These are phyloP conservation scores for Sphagnum contortum DNA, from an alignment of 225 moss, liverwort and hornwort genomes.

Conservation along the genomic window DNA sequence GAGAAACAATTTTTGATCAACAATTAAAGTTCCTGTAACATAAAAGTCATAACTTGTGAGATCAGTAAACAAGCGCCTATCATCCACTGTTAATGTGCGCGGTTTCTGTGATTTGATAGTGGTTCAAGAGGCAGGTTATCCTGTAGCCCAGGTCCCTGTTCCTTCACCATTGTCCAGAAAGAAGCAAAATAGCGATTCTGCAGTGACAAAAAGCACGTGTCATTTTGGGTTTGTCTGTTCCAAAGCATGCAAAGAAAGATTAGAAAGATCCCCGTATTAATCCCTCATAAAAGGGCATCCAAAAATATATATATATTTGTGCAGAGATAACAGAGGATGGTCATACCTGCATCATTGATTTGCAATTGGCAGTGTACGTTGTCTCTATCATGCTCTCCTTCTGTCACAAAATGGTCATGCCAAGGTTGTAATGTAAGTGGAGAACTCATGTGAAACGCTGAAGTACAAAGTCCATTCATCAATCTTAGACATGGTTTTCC, in stretches of 20 bases:
- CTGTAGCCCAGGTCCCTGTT: neutral
- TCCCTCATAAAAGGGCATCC: neutral
- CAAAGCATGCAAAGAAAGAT: constrained; percentile 5
- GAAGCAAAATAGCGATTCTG: constrained; percentile 68
- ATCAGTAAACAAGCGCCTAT: too few species aligned
- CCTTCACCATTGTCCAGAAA: constrained; percentile 85
- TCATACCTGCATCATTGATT: constrained; percentile 81
- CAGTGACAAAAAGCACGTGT: neutral
- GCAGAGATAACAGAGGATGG: neutral
- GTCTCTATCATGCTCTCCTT: constrained; percentile 64
- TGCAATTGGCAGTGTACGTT: constrained; percentile 72
- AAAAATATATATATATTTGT: constrained; percentile 3
- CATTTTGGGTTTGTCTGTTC: neutral
- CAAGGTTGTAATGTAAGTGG: neutral
- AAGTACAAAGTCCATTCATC: neutral
- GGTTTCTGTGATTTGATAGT: too few species aligned
- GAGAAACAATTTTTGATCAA: too few species aligned
- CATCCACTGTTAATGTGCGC: too few species aligned
- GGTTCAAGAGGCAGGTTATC: too few species aligned
- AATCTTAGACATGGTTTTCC: neutral
- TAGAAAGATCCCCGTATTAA: neutral
- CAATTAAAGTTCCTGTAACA: too few species aligned
- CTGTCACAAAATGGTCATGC: constrained; percentile 18
- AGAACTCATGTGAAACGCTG: too few species aligned
- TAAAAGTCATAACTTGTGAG: too few species aligned